Conservation (phyloP, 106 monocot genomes). For the Dactylorhiza incarnata region DNA sequence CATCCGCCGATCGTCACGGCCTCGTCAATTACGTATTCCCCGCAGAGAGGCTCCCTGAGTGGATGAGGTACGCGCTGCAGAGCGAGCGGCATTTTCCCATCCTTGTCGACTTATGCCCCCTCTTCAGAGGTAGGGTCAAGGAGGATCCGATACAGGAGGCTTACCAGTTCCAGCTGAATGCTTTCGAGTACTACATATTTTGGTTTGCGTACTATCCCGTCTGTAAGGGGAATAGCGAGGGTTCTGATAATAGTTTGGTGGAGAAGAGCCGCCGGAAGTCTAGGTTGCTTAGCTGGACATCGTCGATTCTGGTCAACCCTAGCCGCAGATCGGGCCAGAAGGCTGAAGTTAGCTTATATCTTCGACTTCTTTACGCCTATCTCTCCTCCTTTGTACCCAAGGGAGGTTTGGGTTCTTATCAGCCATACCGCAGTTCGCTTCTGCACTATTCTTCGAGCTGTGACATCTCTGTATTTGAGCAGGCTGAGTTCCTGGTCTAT, state of each 20-base stretch:
- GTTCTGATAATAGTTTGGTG: background rate
- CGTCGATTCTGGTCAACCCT: conserved; percentile 24
- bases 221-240: conserved; percentile 38
- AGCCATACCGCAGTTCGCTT: conserved; percentile 66
- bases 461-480: conserved; percentile 33
- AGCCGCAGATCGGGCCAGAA: conserved; percentile 32
- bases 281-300: conserved; percentile 62
- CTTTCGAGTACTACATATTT: conserved; percentile 85
- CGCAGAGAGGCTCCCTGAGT: conserved; percentile 71
- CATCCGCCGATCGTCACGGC: conserved; percentile 42
- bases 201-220: conserved; percentile 96
- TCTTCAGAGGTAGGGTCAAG: conserved; percentile 43
- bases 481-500: conserved; percentile 76
- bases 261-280: conserved; percentile 15
- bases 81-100: conserved; percentile 9
- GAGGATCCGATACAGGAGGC: conserved; percentile 27
- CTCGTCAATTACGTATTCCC: conserved; percentile 66
- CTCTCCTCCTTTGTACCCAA: conserved; percentile 60
- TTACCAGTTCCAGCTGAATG: conserved; percentile 51
- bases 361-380: conserved; percentile 63
- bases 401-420: conserved; percentile 15
- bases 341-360: conserved; percentile 47
- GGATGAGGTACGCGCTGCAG: conserved; percentile 50
- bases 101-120: conserved; percentile 43
- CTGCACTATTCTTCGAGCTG: conserved; percentile 48